These are phyloP conservation scores for Zanthoxylum bungeanum DNA, from an alignment of 345 rosid species.

Conservation along the genomic window DNA sequence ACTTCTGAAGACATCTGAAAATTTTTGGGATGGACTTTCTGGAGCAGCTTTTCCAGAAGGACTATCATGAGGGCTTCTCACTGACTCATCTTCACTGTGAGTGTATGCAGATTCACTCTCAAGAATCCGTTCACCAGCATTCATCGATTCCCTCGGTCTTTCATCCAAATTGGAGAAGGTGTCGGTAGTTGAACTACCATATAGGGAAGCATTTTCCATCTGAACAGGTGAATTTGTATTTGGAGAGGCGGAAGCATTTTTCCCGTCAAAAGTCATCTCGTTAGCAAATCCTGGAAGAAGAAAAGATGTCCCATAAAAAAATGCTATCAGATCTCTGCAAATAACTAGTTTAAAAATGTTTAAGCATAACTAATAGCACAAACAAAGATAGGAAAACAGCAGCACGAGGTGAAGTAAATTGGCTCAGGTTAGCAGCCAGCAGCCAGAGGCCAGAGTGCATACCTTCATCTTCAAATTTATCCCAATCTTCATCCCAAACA, in stretches of 20 bases:
- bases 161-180: constrained; percentile 45
- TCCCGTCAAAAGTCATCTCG: constrained; percentile 63
- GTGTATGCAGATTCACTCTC: constrained; percentile 60
- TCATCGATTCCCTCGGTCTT: constrained; percentile 40
- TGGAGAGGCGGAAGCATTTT: constrained; percentile 24
- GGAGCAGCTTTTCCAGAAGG: constrained; percentile 55
- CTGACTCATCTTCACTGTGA: constrained; percentile 80
- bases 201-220: constrained; percentile 47
- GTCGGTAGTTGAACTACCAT: constrained; percentile 52
- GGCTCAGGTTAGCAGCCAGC: neutral
- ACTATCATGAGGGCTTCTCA: constrained; percentile 84
- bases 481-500: constrained; percentile 99
- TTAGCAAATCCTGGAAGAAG: constrained; percentile 72
- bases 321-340: constrained; percentile 13
- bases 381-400: neutral
- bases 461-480: constrained; percentile 98
- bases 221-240: constrained; percentile 40
- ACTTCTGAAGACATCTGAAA: constrained; percentile 54
- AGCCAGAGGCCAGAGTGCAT: neutral
- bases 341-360: neutral
- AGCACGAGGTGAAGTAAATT: neutral
- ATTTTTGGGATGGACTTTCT: constrained; percentile 63
- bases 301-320: constrained; percentile 12
- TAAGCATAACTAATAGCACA: constrained; percentile 1
- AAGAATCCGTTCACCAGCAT: constrained; percentile 41